Conservation (phyloP, 2,329 filamentous ascomycete species). For the Aspergillus japonicus region DNA sequence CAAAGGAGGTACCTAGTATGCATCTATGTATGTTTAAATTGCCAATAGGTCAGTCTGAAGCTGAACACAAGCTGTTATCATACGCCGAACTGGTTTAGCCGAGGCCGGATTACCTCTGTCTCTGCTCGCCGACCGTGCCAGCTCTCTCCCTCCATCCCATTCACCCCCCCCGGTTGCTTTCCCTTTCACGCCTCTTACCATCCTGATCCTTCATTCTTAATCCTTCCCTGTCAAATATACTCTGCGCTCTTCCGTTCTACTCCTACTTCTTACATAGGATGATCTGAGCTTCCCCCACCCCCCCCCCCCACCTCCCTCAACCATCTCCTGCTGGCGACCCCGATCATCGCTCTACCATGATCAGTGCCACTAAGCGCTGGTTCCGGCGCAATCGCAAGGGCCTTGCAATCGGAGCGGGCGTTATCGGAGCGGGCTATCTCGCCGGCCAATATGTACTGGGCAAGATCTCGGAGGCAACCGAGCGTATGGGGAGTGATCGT, state of each 20-base stretch:
- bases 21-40: too few relatives aligned
- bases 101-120: conserved; percentile 26
- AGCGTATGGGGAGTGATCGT: conserved; percentile 94
- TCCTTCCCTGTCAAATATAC: background rate
- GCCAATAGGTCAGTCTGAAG: background rate
- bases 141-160: background rate
- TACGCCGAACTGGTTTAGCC: conserved; percentile 25
- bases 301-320: conserved; percentile 3
- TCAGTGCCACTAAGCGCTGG: conserved; percentile 80
- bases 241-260: background rate
- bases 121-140: conserved; percentile 9
- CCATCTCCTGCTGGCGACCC: background rate
- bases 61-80: conserved; percentile 14
- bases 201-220: background rate
- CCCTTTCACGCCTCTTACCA: conserved; percentile 4
- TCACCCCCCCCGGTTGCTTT: background rate
- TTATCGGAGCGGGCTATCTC: conserved; percentile 86
- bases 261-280: conserved; percentile 11
- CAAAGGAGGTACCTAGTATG: too few relatives aligned
- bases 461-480: conserved; percentile 88
- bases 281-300: conserved; percentile 16
- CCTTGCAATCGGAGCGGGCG: conserved; percentile 81
- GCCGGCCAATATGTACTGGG: conserved; percentile 88
- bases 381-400: conserved; percentile 86
- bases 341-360: conserved; percentile 48